Percentiles rank a stretch among this genome's conserved stretches.
Evolutionary conservation across 805 yeast genomes (phyloP).

Genomic region (Komagataella populi): DNA sequence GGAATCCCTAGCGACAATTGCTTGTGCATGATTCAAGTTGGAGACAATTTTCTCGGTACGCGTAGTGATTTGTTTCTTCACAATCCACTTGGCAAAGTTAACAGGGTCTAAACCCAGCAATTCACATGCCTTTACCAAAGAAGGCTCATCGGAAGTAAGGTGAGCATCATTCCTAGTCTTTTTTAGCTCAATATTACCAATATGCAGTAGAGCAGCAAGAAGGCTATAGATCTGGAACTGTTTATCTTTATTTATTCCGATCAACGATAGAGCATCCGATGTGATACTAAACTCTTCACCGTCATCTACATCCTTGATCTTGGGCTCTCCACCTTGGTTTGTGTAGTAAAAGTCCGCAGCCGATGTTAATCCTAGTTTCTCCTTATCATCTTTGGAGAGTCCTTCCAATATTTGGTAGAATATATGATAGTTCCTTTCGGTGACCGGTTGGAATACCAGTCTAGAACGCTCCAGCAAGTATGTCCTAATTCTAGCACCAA

Average conservation of each 20-base stretch:
- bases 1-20: slow-evolving; percentile 90
- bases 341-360: slow-evolving; percentile 68
- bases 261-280: slow-evolving; percentile 58
- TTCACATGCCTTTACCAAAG: slow-evolving; percentile 68
- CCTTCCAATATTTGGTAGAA: slow-evolving; percentile 86
- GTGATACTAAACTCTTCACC: slow-evolving; percentile 66
- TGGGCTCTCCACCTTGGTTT: slow-evolving; percentile 73
- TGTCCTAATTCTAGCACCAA: slow-evolving; percentile 91
- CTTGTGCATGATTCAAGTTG: slow-evolving; percentile 70
- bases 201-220: slow-evolving; percentile 78
- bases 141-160: slow-evolving; percentile 77
- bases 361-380: slow-evolving; percentile 42
- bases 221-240: slow-evolving; percentile 65
- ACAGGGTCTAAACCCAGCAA: slow-evolving; percentile 68
- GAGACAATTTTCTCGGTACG: slow-evolving; percentile 85
- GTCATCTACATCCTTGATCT: slow-evolving; percentile 73
- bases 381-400: slow-evolving; percentile 37
- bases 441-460: slow-evolving; percentile 79
- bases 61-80: slow-evolving; percentile 85
- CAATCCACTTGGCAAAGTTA: slow-evolving; percentile 78
- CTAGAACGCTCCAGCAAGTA: slow-evolving; percentile 88
- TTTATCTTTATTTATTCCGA: slow-evolving; percentile 50
- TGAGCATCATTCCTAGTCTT: slow-evolving; percentile 78
- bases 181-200: slow-evolving; percentile 82
- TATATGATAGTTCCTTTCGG: slow-evolving; percentile 92